A percentile compares a stretch with the other conserved stretches of the same genome.
Evolutionary conservation across 2,329 filamentous ascomycete genomes (phyloP).

Genomic region (Chrysosporium queenslandicum): DNA sequence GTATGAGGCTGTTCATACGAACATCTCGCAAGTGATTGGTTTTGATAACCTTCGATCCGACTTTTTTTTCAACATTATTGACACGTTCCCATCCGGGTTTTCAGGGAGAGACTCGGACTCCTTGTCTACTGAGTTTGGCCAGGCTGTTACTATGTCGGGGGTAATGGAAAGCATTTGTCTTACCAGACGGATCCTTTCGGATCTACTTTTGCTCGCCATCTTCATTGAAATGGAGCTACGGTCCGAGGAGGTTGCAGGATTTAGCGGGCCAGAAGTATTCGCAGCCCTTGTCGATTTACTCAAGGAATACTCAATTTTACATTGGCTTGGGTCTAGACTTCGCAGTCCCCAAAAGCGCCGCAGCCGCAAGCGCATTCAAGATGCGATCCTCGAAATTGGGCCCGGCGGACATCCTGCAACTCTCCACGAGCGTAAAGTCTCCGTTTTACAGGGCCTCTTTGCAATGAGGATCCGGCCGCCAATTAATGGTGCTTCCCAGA

Average conservation of each 20-base stretch:
- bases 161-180: conserved; percentile 68
- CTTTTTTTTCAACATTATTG: conserved; percentile 43
- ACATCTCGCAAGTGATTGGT: conserved; percentile 57
- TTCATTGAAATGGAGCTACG: conserved; percentile 81
- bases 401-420: no score
- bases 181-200: conserved; percentile 65
- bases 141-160: conserved; percentile 62
- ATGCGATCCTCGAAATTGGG: no score
- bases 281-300: conserved; percentile 60
- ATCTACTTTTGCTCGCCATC: conserved; percentile 69
- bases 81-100: conserved; percentile 38
- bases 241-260: conserved; percentile 58
- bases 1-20: conserved; percentile 57
- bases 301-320: conserved; percentile 58
- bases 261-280: conserved; percentile 50
- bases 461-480: conserved; percentile 37
- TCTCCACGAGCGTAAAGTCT: no score
- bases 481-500: conserved; percentile 35
- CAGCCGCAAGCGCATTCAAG: no score
- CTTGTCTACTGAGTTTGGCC: conserved; percentile 60
- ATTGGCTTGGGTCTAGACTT: conserved; percentile 49
- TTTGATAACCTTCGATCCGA: conserved; percentile 40
- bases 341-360: no score
- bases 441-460: conserved; percentile 39
- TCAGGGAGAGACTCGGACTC: conserved; percentile 34